A percentile compares a stretch with the other conserved stretches of the same genome.
These are phyloP conservation scores for Mycogone perniciosa DNA, from an alignment of 2,329 filamentous ascomycete species.

Conservation along the genomic window DNA sequence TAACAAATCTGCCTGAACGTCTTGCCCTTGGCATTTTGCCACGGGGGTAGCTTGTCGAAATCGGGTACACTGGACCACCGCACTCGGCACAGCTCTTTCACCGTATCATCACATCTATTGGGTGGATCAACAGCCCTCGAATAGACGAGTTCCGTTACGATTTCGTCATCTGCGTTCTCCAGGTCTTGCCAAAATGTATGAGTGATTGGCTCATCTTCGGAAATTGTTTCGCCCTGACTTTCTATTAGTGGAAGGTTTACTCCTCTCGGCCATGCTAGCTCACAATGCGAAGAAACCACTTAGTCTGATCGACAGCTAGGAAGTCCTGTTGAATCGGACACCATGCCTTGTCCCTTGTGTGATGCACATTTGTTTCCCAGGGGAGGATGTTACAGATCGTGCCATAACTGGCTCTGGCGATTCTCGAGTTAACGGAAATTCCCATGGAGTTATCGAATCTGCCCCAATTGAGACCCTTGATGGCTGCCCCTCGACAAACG, in stretches of 20 bases:
- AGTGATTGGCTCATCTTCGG: not conserved
- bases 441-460: not conserved
- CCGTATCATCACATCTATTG: constrained; percentile 5
- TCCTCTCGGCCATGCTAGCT: not conserved
- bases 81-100: constrained; percentile 12
- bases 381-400: rapidly evolving
- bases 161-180: not conserved
- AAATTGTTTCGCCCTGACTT: constrained; percentile 6
- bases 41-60: constrained; percentile 4
- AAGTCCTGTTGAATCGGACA: not conserved
- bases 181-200: constrained; percentile 13
- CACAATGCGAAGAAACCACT: constrained; percentile 24
- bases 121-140: constrained; percentile 2
- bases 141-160: constrained; percentile 11
- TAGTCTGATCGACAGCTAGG: constrained; percentile 15
- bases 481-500: constrained; percentile 28
- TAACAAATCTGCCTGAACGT: constrained; percentile 5
- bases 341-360: constrained; percentile 13
- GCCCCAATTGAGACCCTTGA: constrained; percentile 16
- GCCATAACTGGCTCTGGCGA: constrained; percentile 27
- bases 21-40: constrained; percentile 6
- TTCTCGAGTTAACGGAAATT: constrained; percentile 15
- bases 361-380: constrained; percentile 11
- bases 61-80: constrained; percentile 14
- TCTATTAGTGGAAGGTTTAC: not conserved